Evolutionary conservation across 176 grass and related monocot species (phyloP).

Genomic region (Sorghum bicolor): DNA sequence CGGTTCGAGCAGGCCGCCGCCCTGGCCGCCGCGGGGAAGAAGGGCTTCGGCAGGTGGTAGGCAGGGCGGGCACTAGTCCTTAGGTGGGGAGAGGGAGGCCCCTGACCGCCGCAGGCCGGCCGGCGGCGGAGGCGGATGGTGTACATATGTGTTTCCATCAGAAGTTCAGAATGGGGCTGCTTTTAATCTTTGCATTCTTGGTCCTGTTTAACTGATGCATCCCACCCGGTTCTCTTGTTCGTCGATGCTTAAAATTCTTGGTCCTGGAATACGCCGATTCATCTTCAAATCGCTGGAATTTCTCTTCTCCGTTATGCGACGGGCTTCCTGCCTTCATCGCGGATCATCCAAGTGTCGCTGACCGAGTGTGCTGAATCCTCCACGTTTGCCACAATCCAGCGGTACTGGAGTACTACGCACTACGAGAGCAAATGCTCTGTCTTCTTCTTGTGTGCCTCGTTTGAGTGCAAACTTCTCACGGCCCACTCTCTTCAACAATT

Average conservation of each 20-base stretch:
- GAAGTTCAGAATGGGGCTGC: neutral
- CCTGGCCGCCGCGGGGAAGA: slow-evolving; percentile 41
- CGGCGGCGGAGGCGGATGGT: slow-evolving; percentile 5
- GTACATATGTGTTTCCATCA: slow-evolving; percentile 41
- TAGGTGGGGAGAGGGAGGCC: neutral
- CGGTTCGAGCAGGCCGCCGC: slow-evolving; percentile 68
- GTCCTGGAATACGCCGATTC: neutral
- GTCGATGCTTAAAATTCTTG: neutral
- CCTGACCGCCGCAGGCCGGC: neutral
- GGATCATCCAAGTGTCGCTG: neutral
- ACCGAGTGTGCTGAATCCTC: neutral
- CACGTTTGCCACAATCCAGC: neutral
- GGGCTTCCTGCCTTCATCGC: neutral
- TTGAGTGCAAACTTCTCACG: neutral
- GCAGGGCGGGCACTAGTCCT: neutral
- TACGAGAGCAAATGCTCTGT: neutral
- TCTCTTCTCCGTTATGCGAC: neutral
- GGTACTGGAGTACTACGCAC: neutral
- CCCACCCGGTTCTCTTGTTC: neutral
- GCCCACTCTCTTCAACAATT: neutral
- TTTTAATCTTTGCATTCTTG: slow-evolving; percentile 26
- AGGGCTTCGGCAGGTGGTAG: slow-evolving; percentile 41
- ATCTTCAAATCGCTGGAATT: neutral
- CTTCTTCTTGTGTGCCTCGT: neutral
- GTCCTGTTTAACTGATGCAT: neutral